These are phyloP conservation scores for Elaphomyces granulatus DNA, from an alignment of 495 filamentous ascomycete genomes.

Conservation along the genomic window DNA sequence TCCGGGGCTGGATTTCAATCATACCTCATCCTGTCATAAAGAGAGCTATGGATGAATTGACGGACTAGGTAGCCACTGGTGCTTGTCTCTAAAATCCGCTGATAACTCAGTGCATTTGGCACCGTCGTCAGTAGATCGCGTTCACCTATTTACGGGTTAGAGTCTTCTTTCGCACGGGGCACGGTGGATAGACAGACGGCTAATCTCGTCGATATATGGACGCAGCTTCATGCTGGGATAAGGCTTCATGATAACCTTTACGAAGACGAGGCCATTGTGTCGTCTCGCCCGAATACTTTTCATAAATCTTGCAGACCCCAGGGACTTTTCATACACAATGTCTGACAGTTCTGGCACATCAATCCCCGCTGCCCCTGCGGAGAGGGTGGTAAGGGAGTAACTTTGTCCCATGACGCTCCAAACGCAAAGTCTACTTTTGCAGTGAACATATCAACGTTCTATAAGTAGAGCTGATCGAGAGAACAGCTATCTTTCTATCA, in stretches of 20 bases:
- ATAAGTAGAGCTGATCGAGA: too few species aligned
- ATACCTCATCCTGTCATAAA: conserved; percentile 88
- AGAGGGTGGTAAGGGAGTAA: conserved; percentile 81
- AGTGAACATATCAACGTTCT: too few species aligned
- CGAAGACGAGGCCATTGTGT: conserved; percentile 76
- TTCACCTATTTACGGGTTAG: conserved; percentile 46
- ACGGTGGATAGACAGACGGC: conserved; percentile 30
- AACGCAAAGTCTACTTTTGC: neutral
- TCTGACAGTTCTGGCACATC: conserved; percentile 87
- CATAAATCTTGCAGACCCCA: conserved; percentile 92
- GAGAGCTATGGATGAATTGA: conserved; percentile 87
- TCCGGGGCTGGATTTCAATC: neutral
- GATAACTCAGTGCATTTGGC: conserved; percentile 83
- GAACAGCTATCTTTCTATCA: too few species aligned
- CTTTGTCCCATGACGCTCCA: conserved; percentile 74
- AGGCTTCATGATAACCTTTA: conserved; percentile 90
- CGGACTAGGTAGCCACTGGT: conserved; percentile 89
- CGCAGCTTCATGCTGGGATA: conserved; percentile 61
- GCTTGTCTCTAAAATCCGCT: conserved; percentile 77
- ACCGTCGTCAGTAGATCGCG: conserved; percentile 64
- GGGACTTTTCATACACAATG: conserved; percentile 77
- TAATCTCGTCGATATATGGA: conserved; percentile 57
- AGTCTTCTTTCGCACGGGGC: conserved; percentile 2
- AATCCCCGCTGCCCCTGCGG: conserved; percentile 80
- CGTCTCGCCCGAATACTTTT: conserved; percentile 87